Evolutionary conservation across 1,284 basidiomycete species (phyloP), one percentile per base, ranked within the genome.

Genomic region (Entoloma clypeatum): DNA sequence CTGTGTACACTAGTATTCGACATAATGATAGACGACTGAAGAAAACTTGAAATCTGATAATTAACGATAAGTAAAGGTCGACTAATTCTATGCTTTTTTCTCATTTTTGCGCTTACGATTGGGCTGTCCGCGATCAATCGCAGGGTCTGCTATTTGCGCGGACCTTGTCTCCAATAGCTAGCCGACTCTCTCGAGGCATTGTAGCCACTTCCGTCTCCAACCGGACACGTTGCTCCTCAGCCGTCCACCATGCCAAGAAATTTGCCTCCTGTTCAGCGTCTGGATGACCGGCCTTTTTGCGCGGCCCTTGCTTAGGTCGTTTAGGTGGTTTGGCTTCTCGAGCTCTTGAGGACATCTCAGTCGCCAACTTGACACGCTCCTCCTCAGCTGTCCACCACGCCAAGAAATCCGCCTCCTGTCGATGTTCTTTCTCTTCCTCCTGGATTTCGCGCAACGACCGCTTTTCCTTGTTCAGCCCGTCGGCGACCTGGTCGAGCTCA

Each of bases 381-480:
- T 92, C 86, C 59, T 93, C 90, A 4, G 74, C 79, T 1, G 77
- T 69, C 90, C 91, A 93, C 91, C 90, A 93, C 48, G 69, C 73
- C 60, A 92, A 61, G 57, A 93, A 94, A 43, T 88, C 86, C 2
- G 69, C 77, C 61, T 92, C 90, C 24, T 70, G 71, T 46, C 72
- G 76, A 25, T 71, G 68, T 2, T 69, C 77, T 24, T 71, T 65
- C 60, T 93, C 92, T 59, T 94, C 89, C 44, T 81, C 79, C 60
- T 93, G 91, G 31, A 94, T 94, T 51, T 92, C 81, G n/a, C 71
- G 65, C 45, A 92, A 64, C 27, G 82, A 86, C 30, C 75, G 71
- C 49, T 78, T 77, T 39, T 76, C 76, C 51, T 72, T 75, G 7
- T 46, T 50, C 9, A 58, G 52, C 3, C 61, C 56, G 1, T 61